A percentile compares a stretch with the other conserved stretches of the same genome.
Conservation (phyloP, 2,329 filamentous ascomycete species). For the Onygenales sp. region DNA sequence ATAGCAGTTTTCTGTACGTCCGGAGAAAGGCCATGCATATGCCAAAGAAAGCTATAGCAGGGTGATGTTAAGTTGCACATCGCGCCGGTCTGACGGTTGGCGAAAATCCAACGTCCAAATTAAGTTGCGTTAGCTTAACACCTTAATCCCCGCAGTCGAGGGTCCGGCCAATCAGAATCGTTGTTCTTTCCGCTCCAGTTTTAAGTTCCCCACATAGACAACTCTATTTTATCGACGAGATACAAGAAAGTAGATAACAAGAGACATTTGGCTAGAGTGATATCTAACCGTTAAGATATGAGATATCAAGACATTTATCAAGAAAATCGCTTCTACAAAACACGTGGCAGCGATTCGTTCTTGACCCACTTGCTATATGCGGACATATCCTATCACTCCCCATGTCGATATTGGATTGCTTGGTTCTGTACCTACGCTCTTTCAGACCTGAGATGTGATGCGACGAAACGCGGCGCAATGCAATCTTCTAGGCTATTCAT, state of each 20-base stretch:
- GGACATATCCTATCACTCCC: not conserved
- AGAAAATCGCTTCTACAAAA: not conserved
- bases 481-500: not conserved
- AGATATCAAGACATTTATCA: not conserved
- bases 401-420: not conserved
- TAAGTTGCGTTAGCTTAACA: not conserved
- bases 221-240: not conserved
- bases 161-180: not conserved
- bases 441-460: not conserved
- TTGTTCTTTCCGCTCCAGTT: not conserved
- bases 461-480: not conserved
- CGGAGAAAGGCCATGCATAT: not conserved
- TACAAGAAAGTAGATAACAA: not conserved
- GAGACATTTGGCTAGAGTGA: no score
- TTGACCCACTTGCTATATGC: not conserved
- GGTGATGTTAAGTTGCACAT: not conserved
- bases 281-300: no score
- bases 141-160: not conserved
- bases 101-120: slow-evolving; percentile 2
- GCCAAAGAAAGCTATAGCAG: slow-evolving; percentile 1
- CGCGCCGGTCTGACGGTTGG: not conserved
- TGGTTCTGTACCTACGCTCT: not conserved
- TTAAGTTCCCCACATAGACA: not conserved
- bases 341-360: not conserved
- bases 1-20: not conserved